Evolutionary conservation across 352 stramenopile genomes (phyloP), one percentile per base, ranked within the genome.

Genomic region (Phytophthora ramorum): DNA sequence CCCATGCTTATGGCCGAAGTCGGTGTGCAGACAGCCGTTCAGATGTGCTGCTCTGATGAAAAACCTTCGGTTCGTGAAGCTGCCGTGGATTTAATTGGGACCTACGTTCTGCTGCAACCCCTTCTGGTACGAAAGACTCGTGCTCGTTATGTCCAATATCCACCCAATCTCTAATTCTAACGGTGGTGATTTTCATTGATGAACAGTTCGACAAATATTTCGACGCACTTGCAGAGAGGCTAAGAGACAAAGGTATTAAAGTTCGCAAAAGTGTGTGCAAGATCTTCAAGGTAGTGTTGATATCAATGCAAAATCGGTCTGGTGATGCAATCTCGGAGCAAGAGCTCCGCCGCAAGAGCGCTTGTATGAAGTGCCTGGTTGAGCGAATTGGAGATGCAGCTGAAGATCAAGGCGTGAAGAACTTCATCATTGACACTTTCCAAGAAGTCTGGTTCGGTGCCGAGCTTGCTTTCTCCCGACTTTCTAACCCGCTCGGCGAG

Each of bases 401-500:
- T 17, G 89, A 96, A 65, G 84, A 93, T 54, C 81, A 89, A 58
- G 34, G 58, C 7, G 58, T 96, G n/a, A 96, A 95, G 56, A 91
- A 94, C 38, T 93, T 87, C 32, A 85, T 96, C 51, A 91, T 95
- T 19, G 82, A 93, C 45, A 94, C 81, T 7, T 92, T 96, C 20
- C 87, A 95, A 69, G 89, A 96, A 44, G 63, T 91, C 26, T 96
- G 89, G 89, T 96, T 96, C 58, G 88, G 86, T 14, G 56, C 73
- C 0, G 84, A 90, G 2, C 71, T 92, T 12, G 72, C 73, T 28
- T 79, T 73, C 6, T 71, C 64, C 3, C 73, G 76, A 49, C 65
- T 89, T 3, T 87, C 73, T 10, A 65, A 59, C 19, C 32, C 50
- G 10, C 61, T 58, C 0, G 54, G 63, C 26, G 74, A 78, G n/a